Base-by-base conservation (phyloP, 106 monocot species). In the Allium fistulosum region DNA sequence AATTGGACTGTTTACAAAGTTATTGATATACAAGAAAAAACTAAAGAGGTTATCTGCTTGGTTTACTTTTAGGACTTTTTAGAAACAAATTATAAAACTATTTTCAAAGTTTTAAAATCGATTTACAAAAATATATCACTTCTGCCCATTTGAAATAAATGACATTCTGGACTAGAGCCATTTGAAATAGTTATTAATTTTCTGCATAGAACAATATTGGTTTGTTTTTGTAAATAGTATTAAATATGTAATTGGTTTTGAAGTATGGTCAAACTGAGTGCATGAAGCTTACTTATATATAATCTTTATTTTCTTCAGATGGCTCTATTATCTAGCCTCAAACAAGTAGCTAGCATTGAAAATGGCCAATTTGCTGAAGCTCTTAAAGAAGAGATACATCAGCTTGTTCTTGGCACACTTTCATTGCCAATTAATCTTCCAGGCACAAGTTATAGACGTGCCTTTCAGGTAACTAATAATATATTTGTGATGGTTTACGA, bases 401-500 rank as follows among this genome's bases (percentile, higher is more conserved):
- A 90, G 51, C 87, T 99, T 62, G 84, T 90, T 8, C 64, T 81
- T 11, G 99, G 99, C 4, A 83, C 90, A 56, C 67, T 99, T 17
- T 99, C 99, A 49, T 64, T 99, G 67, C 93, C 99, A 6, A 80
- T 99, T 50, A 83, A 99, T 77, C 68, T 99, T 45, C 99, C 99
- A 7, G 87, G 87, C 16, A 90, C 93, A 15, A 90, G 79, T 68
- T 99, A 99, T 45, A 59, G 77, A 11, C 66, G 69, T 0, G 99
- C 81, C 1, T 79, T 99, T 57, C 60, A 87, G 84, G 96, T 84
- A 73, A 7, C 10, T 63, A 0, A 3, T 8, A n/a, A 9, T 51
- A 10, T 53, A 9, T 13, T 53, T 13, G 52, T 53, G 10, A 53
- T 53, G 13, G 17, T 22, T 6, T 15, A 4, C 1, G 22, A 22